These are phyloP conservation scores for Asparagopsis taxiformis DNA, from an alignment of 31 red algal species.

Conservation along the genomic window DNA sequence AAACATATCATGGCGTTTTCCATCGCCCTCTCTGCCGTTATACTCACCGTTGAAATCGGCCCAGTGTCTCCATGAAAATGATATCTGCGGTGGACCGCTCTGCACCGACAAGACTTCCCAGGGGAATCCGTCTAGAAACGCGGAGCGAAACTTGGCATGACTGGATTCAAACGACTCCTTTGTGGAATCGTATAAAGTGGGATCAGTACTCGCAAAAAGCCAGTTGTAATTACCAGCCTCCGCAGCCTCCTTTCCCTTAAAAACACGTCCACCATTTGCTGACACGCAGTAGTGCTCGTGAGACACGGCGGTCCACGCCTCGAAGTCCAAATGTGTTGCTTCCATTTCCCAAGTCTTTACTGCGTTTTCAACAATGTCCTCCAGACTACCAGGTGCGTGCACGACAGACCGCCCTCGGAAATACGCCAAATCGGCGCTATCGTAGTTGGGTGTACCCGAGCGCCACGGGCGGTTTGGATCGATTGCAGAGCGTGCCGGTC, in stretches of 20 bases:
- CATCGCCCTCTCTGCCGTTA: conserved; percentile 50
- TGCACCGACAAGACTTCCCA: conserved; percentile 61
- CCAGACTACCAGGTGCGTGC: conserved; percentile 31
- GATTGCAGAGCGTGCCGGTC: conserved; percentile 40
- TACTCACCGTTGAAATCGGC: conserved; percentile 55
- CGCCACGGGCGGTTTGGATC: conserved; percentile 32
- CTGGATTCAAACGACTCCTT: conserved; percentile 32
- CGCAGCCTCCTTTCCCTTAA: conserved; percentile 26
- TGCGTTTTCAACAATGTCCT: conserved; percentile 52
- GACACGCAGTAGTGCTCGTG: conserved; percentile 42
- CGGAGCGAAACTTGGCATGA: conserved; percentile 36
- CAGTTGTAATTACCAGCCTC: conserved; percentile 65
- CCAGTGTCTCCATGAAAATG: conserved; percentile 78
- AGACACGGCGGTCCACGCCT: conserved; percentile 34
- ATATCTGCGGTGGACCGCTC: conserved; percentile 36
- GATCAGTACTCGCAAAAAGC: conserved; percentile 38
- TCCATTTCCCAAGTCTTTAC: conserved; percentile 77
- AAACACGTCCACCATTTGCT: conserved; percentile 44
- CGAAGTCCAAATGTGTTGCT: conserved; percentile 45
- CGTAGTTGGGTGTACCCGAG: conserved; percentile 43
- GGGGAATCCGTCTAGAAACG: conserved; percentile 61
- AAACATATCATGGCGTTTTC: conserved; percentile 51
- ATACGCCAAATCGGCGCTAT: conserved; percentile 40
- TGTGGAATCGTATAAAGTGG: conserved; percentile 38
- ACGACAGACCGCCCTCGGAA: conserved; percentile 24